phyloP scores from a whole-genome alignment of 208 protist genomes.

The Acanthamoeba polyphaga region DNA sequence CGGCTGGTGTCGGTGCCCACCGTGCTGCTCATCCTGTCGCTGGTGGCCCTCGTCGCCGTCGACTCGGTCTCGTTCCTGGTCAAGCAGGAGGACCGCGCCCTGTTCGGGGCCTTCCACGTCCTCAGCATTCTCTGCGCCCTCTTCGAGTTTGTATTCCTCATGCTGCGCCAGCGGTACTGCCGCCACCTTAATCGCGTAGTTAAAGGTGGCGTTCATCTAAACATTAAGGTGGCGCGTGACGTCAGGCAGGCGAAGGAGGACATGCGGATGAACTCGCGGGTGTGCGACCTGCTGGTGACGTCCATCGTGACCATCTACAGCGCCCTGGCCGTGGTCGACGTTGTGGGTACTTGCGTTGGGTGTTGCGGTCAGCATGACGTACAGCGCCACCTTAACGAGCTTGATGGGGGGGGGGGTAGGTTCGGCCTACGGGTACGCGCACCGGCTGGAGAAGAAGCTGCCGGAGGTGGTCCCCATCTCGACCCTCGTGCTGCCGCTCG shows the following conservation, averaged over 20 bases:
- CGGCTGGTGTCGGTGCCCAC: not conserved
- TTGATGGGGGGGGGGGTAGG: too few species aligned
- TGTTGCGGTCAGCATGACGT: too few species aligned
- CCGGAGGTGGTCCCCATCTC: conserved; percentile 28
- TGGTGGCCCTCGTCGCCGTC: conserved; percentile 22
- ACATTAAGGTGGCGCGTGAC: not conserved
- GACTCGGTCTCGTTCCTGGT: conserved; percentile 50
- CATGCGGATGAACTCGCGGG: conserved; percentile 33
- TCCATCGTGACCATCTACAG: conserved; percentile 55
- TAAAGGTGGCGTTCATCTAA: not conserved
- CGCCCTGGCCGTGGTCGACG: conserved; percentile 28
- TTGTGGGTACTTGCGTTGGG: not conserved
- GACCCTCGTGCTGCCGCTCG: conserved; percentile 11
- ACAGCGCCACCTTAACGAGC: not conserved
- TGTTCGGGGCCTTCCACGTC: conserved; percentile 52
- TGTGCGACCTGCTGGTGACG: conserved; percentile 24
- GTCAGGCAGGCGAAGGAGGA: conserved; percentile 20
- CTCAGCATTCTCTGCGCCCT: conserved; percentile 43
- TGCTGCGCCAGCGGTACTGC: conserved; percentile 31
- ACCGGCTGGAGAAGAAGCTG: conserved; percentile 9
- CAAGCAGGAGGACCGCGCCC: conserved; percentile 56
- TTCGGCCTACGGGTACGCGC: conserved; percentile 38
- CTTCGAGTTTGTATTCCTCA: conserved; percentile 27
- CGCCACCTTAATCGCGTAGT: not conserved
- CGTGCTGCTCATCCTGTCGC: conserved; percentile 3